A percentile compares a stretch with the other conserved stretches of the same genome.
These are phyloP conservation scores for Setaria italica DNA, from an alignment of 202 grass and related monocot species.

Conservation along the genomic window DNA sequence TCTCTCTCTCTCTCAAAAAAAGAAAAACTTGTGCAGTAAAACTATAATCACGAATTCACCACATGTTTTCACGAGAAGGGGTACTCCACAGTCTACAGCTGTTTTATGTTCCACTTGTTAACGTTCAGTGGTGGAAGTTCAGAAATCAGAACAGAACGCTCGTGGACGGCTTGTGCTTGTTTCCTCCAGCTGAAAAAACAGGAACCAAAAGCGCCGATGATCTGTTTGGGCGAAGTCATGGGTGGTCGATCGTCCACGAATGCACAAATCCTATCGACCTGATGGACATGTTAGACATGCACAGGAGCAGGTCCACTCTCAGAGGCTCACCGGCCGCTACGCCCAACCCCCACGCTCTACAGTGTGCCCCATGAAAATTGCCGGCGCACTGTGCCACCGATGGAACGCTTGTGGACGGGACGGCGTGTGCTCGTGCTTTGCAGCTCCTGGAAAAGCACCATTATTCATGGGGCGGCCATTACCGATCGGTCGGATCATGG, in stretches of 20 bases:
- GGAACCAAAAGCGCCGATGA: background rate
- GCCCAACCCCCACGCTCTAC: background rate
- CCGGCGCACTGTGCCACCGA: background rate
- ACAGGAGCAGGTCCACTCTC: background rate
- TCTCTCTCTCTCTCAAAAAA: too few relatives aligned
- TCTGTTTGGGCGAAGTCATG: background rate
- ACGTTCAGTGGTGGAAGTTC: too few relatives aligned
- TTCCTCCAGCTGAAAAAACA: background rate
- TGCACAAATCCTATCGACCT: too few relatives aligned
- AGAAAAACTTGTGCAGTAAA: too few relatives aligned
- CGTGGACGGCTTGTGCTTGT: background rate
- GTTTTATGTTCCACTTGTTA: too few relatives aligned
- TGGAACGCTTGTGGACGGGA: constrained; percentile 27
- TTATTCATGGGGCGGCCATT: background rate
- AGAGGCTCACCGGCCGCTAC: background rate
- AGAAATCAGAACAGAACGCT: too few relatives aligned
- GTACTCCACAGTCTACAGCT: too few relatives aligned
- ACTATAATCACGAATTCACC: too few relatives aligned
- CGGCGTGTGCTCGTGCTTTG: background rate
- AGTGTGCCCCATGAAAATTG: background rate
- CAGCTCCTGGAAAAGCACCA: background rate
- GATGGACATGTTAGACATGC: background rate
- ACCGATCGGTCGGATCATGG: constrained; percentile 44
- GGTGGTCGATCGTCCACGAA: too few relatives aligned
- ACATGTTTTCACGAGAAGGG: too few relatives aligned